Base-by-base conservation (phyloP, 129 eudicot genomes). In the Flaveria robusta region DNA sequence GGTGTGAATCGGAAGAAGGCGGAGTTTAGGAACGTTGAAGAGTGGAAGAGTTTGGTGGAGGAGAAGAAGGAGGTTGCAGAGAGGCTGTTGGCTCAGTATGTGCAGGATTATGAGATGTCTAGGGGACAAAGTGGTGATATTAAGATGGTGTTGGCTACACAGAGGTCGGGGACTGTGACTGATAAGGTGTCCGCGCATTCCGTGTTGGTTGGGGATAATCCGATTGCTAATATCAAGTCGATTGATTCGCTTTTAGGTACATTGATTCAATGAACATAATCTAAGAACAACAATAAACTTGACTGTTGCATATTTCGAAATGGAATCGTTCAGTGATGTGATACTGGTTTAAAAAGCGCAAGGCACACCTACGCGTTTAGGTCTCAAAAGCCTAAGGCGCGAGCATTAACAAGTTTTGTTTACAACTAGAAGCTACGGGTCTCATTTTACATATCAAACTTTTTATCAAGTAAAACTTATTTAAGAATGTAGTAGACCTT, bases 171-270 rank as follows among this genome's bases (percentile, higher is more conserved):
- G 45, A 95, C 99, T 1, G 96, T 92, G 43, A 87, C 92, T 1
- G 99, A 95, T 81, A 95, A 89, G 88, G 97, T 95, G 11, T 95
- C 99, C 10, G 99, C 99, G 0, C 86, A 86, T 47, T 87, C 97
- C 7, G 99, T 95, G 23, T 74, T 95, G 90, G 83, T 95, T 70
- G 99, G 96, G 54, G 99, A 95, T 67, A 95, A 91, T 76, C 92
- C 97, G 0, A 79, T 91, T 75, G 97, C 99, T 0, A 95, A 95
- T 59, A 65, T 91, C 72, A 87, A 84, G 76, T 81, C 99, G 18
- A 77, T 95, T 15, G 99, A 95, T 75, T 86, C 92, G 0, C 92
- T 95, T 45, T 37, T 95, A 79, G 98, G 98, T 91, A 85, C 34
- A 34, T 5, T 78, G 39, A 7, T 56, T 16, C 13, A 34, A n/a